Conservation (phyloP, 73 alveolate genomes). For the Paramecium tetraurelia region DNA sequence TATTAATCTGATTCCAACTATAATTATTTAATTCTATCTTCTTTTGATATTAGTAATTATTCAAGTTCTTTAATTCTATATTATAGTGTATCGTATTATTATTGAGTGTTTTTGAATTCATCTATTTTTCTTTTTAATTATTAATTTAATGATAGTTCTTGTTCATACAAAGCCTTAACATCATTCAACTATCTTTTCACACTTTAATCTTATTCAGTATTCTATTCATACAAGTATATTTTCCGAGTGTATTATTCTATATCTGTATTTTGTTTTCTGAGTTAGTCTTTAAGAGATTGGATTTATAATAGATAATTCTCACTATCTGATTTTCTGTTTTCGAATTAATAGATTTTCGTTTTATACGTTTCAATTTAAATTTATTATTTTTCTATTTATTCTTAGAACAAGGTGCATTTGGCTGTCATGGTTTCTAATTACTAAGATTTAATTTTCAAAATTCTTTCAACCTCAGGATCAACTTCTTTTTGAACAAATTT, state of each 20-base stretch:
- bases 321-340: background rate
- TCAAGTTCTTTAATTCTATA: slow-evolving; percentile 3
- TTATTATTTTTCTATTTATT: background rate
- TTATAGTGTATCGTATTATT: background rate
- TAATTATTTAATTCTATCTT: slow-evolving; percentile 13
- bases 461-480: background rate
- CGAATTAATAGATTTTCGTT: background rate
- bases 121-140: background rate
- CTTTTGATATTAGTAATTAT: background rate
- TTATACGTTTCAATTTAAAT: background rate
- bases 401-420: background rate
- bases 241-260: background rate
- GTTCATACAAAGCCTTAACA: background rate
- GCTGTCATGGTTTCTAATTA: background rate
- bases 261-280: background rate
- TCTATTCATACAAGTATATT: background rate
- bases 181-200: background rate
- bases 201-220: background rate
- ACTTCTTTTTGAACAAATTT: background rate
- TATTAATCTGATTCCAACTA: background rate
- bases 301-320: background rate
- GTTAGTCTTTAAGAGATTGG: background rate
- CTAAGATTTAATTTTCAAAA: background rate
- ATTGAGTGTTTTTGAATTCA: background rate
- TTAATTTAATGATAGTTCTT: background rate